Base-by-base conservation (phyloP, 2,329 filamentous ascomycete species). In the Trichoderma sp. region DNA sequence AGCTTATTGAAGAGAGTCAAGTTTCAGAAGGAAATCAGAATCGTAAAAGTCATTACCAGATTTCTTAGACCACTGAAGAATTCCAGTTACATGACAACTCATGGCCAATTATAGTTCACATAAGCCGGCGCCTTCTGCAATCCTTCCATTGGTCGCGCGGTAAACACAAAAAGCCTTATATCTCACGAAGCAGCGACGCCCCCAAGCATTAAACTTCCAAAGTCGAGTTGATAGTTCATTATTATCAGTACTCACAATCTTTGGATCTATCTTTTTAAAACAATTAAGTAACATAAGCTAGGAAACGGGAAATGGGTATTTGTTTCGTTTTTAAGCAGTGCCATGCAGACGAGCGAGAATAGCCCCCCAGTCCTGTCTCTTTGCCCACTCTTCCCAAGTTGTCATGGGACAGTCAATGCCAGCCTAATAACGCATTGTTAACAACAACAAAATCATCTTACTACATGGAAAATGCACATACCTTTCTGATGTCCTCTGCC, bases 401-500 rank as follows among this genome's bases (percentile, higher is more conserved):
- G 81, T 82, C 81, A 84, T 84, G 0, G 81, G 80, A 55, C 82
- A 84, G 2, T 85, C 82, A 50, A 85, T 81, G 0, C 84, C 84
- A 6, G 81, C 79, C 84, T 84, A 53, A 53, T 0, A 13, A 20
- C 4, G 0, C 11, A 11, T 5, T 0, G 6, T 11, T 6, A 15
- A 4, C 12, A 74, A 17, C 4, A 36, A 30, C 2, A 9, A 6
- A n/a, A 1, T n/a, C 6, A n/a, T 30, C 17, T 12, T 17, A 50
- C 11, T 23, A 13, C 3, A 43, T 4, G 3, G 34, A 6, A 9
- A 11, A 50, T 23, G 4, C 36, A 55, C 81, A 79, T 73, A 85
- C 85, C 77, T 83, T 80, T 66, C 75, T 76, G 43, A 87, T 75
- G 73, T 87, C 83, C 65, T 81, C 78, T 0, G 83, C 84, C 57